Evolutionary conservation across 2,329 filamentous ascomycete species (phyloP), one percentile per base, ranked within the genome.

Genomic region (Exophiala sideris): DNA sequence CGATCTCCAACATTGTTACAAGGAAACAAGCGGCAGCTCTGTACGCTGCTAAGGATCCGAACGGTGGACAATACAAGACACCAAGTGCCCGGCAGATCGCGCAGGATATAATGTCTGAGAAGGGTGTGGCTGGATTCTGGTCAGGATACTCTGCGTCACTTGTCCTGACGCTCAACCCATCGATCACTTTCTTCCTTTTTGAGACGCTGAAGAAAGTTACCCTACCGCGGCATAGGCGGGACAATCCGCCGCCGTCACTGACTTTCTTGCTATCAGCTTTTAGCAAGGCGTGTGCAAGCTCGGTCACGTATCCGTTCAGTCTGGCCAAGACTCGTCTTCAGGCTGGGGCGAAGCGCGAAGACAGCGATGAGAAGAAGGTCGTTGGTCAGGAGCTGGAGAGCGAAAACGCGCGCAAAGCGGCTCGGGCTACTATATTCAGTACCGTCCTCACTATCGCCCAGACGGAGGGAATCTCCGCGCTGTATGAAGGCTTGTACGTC

Each of bases 111-210:
- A 73, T 76, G 38, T 65, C 74, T 1, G 86, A 92, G 67, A 87
- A 86, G 62, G 90, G 91, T 0, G 56, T 91, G 8, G 67, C 76
- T 41, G 90, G 89, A 2, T 86, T 96, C 64, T 96, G 91, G 91
- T 86, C 89, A 0, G 91, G 91, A 0, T 95, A 95, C 69, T 89
- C 87, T 16, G 89, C 90, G 1, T 86, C 82, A 18, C 70, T 95
- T 54, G 78, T 96, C 36, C 73, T 95, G 47, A 91, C 91, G 1
- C 76, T 95, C 24, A 96, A 96, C 65, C 91, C 91, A 1, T 86
- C 87, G 60, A 80, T 96, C 59, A 95, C 91, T 0, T 91, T 96
- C 67, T 85, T 92, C 62, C 75, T 95, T 29, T 89, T 95, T 65
- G 85, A 89, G 62, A 73, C 85, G 6, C 73, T 94, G 16, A 85